Base-by-base conservation (phyloP, 1,284 basidiomycete species). In the Pascua guehoae region DNA sequence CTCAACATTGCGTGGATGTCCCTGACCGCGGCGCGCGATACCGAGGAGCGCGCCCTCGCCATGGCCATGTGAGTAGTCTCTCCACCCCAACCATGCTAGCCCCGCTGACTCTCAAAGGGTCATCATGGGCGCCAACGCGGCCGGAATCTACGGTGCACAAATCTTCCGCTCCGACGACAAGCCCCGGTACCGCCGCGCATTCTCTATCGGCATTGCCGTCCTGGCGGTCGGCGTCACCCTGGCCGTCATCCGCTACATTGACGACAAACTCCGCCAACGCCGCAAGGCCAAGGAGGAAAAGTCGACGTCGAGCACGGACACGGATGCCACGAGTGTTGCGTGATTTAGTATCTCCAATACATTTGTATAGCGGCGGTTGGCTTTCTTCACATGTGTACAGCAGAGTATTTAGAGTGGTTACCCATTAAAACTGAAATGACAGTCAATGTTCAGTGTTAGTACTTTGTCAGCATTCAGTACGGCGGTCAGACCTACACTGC, bases 141-240 rank as follows among this genome's bases (percentile, higher is more conserved):
- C 68, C 0, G 70, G 67, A n/a, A 69, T 69, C 37, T 64, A 67
- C 52, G 70, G 68, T 4, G 63, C 64, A 0, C 70, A 72, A 49
- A 62, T 72, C 51, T 67, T 69, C 61, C 66, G 70, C 51, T 47
- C 51, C 10, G 67, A 69, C 55, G 70, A 72, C 57, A 55, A 54
- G 37, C 70, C 70, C 2, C 41, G 46, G 32, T 73, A 73, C 52
- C 62, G 64, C 44, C 62, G 67, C 12, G 68, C 65, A 1, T 66
- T 73, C 49, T 47, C 45, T 5, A 66, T 69, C 48, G 58, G 58
- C 45, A 66, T 70, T 38, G 63, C 41, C 14, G 60, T 73, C 17
- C 55, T 68, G 32, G 48, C 58, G 1, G 51, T 64, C 32, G 66
- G 63, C 2, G 51, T 72, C 32, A 1, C 40, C 16, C 55, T 68